Base-by-base conservation (phyloP, 2,329 filamentous ascomycete species). In the Colletotrichum spaethianum region DNA sequence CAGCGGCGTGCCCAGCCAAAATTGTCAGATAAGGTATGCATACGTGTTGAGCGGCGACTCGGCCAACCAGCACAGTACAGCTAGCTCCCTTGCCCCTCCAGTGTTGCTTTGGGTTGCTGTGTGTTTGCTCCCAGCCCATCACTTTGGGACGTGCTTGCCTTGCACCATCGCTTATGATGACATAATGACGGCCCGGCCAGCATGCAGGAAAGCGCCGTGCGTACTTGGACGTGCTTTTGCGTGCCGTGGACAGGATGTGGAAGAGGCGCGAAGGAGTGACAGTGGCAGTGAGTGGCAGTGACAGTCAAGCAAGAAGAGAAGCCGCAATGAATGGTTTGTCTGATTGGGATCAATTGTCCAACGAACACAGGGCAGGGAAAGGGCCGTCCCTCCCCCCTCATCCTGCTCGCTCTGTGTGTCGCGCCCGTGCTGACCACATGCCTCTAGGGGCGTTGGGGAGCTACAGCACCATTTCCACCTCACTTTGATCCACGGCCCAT, bases 1-100 rank as follows among this genome's bases (percentile, higher is more conserved):
- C 63, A 62, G 66, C 40, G 33, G 36, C 53, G 48, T 67, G 63
- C 68, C 20, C 48, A 38, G 56, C 31, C 56, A 40, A 46, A 46
- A 36, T 33, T 68, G 56, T 56, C 63, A 67, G 64, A 71, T 68
- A 68, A 71, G 57, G 64, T 63, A 71, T 42, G 61, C 61, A 63
- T 68, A 63, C 63, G 63, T 68, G 57, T 61, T 62, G 57, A 36
- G 46, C 50, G 46, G 56, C 46, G 56, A 71, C 64, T 71, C 56
- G 63, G 40, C 48, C 46, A 62, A 20, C 33, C 31, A 23, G 20
- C 31, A 36, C 18, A 53, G n/a, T n/a, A n/a, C n/a, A n/a, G n/a
- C n/a, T n/a, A n/a, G 52, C 31, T 53, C 18, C 52, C 52, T n/a
- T 26, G 6, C 33, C 55, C 55, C 36, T 42, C 18, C 56, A 16